Base-by-base conservation (phyloP, 225 moss, liverwort and hornwort genomes). In the Polytrichum commune region DNA sequence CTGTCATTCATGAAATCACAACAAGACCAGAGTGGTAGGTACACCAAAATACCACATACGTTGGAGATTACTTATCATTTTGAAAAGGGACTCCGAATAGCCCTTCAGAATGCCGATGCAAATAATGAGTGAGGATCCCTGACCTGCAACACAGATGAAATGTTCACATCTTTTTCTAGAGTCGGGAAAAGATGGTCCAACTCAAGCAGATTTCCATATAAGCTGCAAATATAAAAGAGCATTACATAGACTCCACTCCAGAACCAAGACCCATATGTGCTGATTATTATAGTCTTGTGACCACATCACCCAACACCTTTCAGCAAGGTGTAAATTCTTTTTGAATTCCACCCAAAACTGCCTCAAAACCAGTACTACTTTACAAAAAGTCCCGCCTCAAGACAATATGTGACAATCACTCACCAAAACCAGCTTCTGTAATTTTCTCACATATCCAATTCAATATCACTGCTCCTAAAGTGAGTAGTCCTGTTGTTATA, bases 391-490 rank as follows among this genome's bases (percentile, higher is more conserved):
- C 4, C 13, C 4, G 4, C 46, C 46, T 46, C 46, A 46, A 46
- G 13, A 46, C 26, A 22, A 61, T 61, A 61, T n/a, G 19, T 19
- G n/a, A 16, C 69, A 60, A 46, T 35, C n/a, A 69, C 67, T 80
- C 81, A 96, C 95, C 98, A 80, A 98, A 98, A 54, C 98, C 98
- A 80, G 95, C 90, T 69, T 90, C 89, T 26, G 98, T 91, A 63
- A 95, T 98, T 79, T 98, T 95, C 74, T 95, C 91, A 71, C 93
- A 98, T 38, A 95, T 90, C 91, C 95, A 93, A 76, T 98, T 95
- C 67, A 95, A 82, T 9, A 76, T 74, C 77, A 94, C 89, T 77
- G 98, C 91, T 79, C 98, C 98, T 68, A 90, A 79, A 18, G 95
- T 86, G 66, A 98, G 74, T 68, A 95, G 86, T n/a, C 91, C 85